A percentile compares a stretch with the other conserved stretches of the same genome.
phyloP scores from a whole-genome alignment of 192 early-diverging fungal species.

The Rhizoclosmatium sp. region DNA sequence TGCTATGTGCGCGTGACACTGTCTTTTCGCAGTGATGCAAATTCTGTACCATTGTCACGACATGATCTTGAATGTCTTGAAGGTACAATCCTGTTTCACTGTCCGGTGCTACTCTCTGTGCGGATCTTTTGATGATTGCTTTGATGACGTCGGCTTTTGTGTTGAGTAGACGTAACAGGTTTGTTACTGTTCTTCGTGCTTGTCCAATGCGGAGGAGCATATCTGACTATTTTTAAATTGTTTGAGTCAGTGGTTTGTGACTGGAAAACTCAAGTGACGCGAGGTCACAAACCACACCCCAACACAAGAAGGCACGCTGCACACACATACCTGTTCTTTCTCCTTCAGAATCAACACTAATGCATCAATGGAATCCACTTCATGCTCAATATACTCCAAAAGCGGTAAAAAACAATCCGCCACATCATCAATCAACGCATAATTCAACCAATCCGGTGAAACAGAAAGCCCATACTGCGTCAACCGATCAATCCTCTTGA shows the following conservation, averaged over 20 bases:
- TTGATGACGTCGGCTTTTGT: constrained; percentile 76
- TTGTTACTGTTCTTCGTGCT: constrained; percentile 73
- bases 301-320: neutral
- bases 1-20: constrained; percentile 74
- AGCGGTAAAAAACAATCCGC: constrained; percentile 89
- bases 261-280: neutral
- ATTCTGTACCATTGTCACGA: constrained; percentile 71
- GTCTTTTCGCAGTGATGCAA: constrained; percentile 76
- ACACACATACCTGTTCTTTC: constrained; percentile 64
- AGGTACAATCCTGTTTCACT: constrained; percentile 60
- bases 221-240: constrained; percentile 50
- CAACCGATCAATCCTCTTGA: constrained; percentile 82
- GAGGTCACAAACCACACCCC: neutral
- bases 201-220: constrained; percentile 78
- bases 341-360: constrained; percentile 88
- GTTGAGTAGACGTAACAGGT: constrained; percentile 67
- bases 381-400: constrained; percentile 86
- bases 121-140: constrained; percentile 68
- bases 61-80: constrained; percentile 64
- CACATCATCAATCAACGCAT: constrained; percentile 92
- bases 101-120: constrained; percentile 44
- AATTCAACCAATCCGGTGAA: constrained; percentile 91
- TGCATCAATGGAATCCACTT: constrained; percentile 95
- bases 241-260: neutral
- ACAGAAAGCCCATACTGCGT: constrained; percentile 71